Percentiles rank a stretch among this genome's conserved stretches.
These are phyloP conservation scores for Oryza nivara DNA, from an alignment of 176 grass and related monocot species.

Conservation along the genomic window DNA sequence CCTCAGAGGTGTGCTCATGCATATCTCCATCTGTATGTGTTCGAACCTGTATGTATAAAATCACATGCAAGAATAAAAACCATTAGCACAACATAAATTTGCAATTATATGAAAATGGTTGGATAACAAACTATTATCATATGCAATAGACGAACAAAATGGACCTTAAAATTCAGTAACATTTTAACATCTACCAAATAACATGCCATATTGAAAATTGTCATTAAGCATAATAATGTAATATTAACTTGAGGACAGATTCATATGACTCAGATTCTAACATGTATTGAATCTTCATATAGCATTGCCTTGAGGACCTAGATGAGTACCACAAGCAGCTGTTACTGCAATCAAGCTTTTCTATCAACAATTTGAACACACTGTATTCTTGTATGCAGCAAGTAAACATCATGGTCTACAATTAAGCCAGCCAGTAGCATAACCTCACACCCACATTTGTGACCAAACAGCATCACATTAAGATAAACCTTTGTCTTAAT, in stretches of 20 bases:
- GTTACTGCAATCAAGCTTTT: neutral
- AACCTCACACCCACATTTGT: neutral
- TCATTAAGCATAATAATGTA: constrained; percentile 23
- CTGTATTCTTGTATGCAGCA: neutral
- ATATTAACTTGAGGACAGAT: constrained; percentile 14
- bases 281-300: neutral
- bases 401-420: neutral
- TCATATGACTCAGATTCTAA: constrained; percentile 9
- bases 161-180: neutral
- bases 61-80: constrained; percentile 22
- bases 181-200: constrained; percentile 9
- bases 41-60: constrained; percentile 40
- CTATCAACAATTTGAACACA: neutral
- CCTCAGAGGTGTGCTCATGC: constrained; percentile 37
- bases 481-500: neutral
- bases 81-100: constrained; percentile 22
- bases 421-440: neutral
- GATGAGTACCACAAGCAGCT: neutral
- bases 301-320: neutral
- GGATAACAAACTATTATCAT: constrained; percentile 42
- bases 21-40: constrained; percentile 20
- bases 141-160: constrained; percentile 36
- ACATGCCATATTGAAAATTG: constrained; percentile 3
- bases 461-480: neutral
- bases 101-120: neutral